Base-by-base conservation (phyloP, 2,329 filamentous ascomycete species). In the Malbranchea cinnamomea region DNA sequence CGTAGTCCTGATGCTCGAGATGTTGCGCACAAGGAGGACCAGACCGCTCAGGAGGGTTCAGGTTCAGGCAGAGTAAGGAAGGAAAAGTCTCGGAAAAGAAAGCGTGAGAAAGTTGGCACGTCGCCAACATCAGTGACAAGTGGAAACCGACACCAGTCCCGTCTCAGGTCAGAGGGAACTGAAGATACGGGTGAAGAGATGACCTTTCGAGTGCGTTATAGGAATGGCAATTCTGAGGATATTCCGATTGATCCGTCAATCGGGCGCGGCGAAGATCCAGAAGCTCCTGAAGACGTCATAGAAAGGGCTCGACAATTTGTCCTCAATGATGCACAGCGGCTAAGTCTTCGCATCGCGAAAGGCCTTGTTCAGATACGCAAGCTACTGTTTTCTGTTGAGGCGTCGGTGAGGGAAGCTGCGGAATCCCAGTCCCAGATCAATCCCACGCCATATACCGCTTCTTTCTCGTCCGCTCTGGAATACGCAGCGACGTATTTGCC, bases 181-280 rank as follows among this genome's bases (percentile, higher is more conserved):
- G 43, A 46, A 38, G 53, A 48, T 30, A 53, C 41, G 19, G 54
- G 56, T 21, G 33, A 29, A 23, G 56, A 63, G 9, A 53, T 68
- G 19, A 60, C 69, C 2, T 53, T 75, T 19, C 53, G 67, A 25
- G 63, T 74, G 2, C 63, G 65, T 6, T 74, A 72, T 41, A 62
- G 61, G 7, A 74, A 74, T 41, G 69, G 71, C 1, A 65, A 73
- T 28, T 64, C 60, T 28, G 68, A 73, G 41, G 62, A 74, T 37
- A 65, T 74, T 17, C 58, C 61, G 2, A 56, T 74, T 10, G 52
- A 58, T 11, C n/a, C n/a, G n/a, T 39, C 47, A 4, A 30, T 50
- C 20, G 27, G 35, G 4, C 38, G 43, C 2, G 44, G 46, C n/a
- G 38, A 37, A 6, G 35, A 35, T 5, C 24, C 40, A n/a, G 44